Conservation (phyloP, 2,329 filamentous ascomycete species). For the Aspergillus alliaceus region DNA sequence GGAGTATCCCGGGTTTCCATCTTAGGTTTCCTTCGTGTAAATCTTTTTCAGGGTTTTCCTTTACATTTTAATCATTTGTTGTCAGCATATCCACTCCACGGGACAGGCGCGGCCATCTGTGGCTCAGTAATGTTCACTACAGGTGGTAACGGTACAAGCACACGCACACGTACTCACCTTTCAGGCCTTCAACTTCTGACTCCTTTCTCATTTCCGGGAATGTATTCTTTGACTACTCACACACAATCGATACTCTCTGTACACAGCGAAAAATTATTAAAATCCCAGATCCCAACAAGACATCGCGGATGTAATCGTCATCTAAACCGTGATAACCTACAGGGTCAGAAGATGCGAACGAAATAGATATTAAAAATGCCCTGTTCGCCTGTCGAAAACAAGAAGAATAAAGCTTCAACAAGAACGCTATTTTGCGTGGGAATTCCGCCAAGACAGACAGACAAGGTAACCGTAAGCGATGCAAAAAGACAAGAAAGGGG, state of each 20-base stretch:
- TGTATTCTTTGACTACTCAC: not conserved
- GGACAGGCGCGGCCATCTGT: not conserved
- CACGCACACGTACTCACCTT: not conserved
- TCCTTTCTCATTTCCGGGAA: not conserved
- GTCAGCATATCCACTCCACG: not conserved
- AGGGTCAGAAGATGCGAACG: not conserved
- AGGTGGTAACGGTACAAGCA: not conserved
- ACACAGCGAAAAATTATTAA: not conserved
- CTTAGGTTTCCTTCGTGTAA: not conserved
- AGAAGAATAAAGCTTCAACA: not conserved
- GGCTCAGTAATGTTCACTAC: not conserved
- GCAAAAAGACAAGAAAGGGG: not conserved
- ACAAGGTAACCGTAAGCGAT: not conserved
- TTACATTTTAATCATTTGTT: not conserved
- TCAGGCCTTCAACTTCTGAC: not conserved
- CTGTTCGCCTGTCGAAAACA: not conserved
- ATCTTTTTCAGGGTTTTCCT: not conserved
- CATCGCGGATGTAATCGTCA: not conserved
- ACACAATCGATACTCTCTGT: not conserved
- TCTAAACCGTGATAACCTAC: not conserved
- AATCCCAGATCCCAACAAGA: too few species aligned
- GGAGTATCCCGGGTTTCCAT: not conserved
- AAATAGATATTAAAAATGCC: not conserved
- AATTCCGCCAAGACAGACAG: conserved; percentile 1
- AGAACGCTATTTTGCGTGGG: not conserved